phyloP scores from a whole-genome alignment of 192 early-diverging fungal species.

The Umbelopsis isabellina region DNA sequence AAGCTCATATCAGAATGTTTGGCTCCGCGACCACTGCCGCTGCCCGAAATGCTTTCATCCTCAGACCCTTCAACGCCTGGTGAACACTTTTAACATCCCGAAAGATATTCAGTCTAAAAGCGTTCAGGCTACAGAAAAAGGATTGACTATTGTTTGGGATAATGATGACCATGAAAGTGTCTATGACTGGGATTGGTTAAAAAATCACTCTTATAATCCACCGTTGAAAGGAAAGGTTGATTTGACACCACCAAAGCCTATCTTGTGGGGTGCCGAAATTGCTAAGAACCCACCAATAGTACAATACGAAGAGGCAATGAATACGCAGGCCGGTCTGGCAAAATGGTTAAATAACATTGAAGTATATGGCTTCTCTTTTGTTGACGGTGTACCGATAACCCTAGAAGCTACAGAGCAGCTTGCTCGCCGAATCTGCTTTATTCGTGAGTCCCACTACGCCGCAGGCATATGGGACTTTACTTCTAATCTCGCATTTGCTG shows the following conservation, averaged over 20 bases:
- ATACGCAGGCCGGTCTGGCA: conserved; percentile 64
- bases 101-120: conserved; percentile 53
- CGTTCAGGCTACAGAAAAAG: conserved; percentile 41
- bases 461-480: conserved; percentile 77
- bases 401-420: conserved; percentile 66
- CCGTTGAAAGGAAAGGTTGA: conserved; percentile 36
- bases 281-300: conserved; percentile 45
- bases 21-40: conserved; percentile 86
- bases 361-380: conserved; percentile 75
- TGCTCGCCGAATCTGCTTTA: conserved; percentile 67
- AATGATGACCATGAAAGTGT: conserved; percentile 63
- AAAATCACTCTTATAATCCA: conserved; percentile 67
- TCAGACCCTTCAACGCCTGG: conserved; percentile 74
- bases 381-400: conserved; percentile 68
- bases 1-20: conserved; percentile 63
- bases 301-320: conserved; percentile 69
- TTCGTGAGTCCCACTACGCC: conserved; percentile 81
- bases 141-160: conserved; percentile 53
- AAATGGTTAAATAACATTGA: conserved; percentile 72
- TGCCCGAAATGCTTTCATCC: conserved; percentile 78
- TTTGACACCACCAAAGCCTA: conserved; percentile 12
- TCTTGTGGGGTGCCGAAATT: conserved; percentile 35
- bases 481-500: conserved; percentile 74
- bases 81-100: conserved; percentile 72
- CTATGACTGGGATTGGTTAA: conserved; percentile 66